Conservation (phyloP, 495 filamentous ascomycete species). For the Neurospora sp. region DNA sequence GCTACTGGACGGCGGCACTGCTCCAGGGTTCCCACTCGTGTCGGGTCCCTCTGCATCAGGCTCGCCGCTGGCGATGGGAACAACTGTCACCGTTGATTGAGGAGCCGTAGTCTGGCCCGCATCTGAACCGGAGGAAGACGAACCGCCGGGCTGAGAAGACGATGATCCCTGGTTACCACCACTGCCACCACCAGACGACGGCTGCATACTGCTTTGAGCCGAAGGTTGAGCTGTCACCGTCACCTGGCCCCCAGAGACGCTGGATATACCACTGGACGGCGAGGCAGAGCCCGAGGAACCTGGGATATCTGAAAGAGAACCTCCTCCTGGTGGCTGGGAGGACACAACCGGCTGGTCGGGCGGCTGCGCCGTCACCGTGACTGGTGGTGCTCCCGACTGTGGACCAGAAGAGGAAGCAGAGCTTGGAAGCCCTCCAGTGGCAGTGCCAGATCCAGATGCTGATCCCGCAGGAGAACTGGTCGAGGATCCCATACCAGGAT, state of each 20-base stretch:
- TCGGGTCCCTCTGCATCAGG: neutral
- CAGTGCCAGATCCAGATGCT: neutral
- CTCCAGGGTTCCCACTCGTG: neutral
- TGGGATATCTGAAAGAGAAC: neutral
- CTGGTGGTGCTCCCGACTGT: neutral
- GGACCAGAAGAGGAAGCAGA: neutral
- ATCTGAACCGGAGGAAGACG: neutral
- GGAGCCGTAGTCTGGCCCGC: neutral
- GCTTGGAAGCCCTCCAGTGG: neutral
- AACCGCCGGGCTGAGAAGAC: neutral
- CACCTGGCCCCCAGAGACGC: neutral
- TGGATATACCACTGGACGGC: neutral
- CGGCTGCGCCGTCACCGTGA: conserved; percentile 1
- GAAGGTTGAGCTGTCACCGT: neutral
- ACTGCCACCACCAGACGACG: neutral
- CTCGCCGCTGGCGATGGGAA: neutral
- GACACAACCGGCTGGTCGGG: neutral
- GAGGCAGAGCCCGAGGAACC: neutral
- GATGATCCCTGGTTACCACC: neutral
- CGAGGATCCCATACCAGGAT: neutral
- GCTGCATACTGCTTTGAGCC: neutral
- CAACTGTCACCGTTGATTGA: neutral
- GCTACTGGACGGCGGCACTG: neutral
- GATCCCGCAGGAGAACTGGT: neutral
- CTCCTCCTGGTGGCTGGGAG: neutral